Evolutionary conservation across 2,329 filamentous ascomycete species (phyloP).

Genomic region (Trichoderma aggressivum): DNA sequence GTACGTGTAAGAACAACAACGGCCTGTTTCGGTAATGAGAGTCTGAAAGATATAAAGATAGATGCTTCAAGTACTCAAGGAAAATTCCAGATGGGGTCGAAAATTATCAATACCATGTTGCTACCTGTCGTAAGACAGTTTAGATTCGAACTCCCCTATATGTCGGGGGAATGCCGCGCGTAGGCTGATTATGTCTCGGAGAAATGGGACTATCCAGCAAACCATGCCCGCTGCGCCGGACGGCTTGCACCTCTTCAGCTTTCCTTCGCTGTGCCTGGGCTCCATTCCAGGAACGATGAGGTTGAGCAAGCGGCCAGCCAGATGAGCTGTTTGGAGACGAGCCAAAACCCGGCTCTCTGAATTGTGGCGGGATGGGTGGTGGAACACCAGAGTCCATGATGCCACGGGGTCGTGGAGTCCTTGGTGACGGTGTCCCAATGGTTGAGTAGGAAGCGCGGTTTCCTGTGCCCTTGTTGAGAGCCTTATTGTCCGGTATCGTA

Average conservation of each 20-base stretch:
- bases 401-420: conserved; percentile 7
- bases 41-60: not conserved
- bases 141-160: conserved; percentile 54
- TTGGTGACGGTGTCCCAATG: conserved; percentile 20
- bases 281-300: not conserved
- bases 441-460: conserved; percentile 22
- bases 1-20: not conserved
- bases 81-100: not conserved
- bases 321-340: not conserved
- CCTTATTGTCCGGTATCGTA: conserved; percentile 16
- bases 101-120: not conserved
- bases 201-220: conserved; percentile 36
- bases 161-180: conserved; percentile 58
- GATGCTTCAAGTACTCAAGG: not conserved
- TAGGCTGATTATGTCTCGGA: conserved; percentile 37
- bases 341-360: not conserved
- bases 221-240: conserved; percentile 33
- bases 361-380: conserved; percentile 15
- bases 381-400: conserved; percentile 16
- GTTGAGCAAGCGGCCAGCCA: not conserved
- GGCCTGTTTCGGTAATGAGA: not conserved
- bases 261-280: conserved; percentile 7
- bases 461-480: conserved; percentile 21
- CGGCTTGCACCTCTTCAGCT: not conserved
- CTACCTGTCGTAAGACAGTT: not conserved